Conservation (phyloP, 2,329 filamentous ascomycete genomes). For the Paradendryphiella salina region DNA sequence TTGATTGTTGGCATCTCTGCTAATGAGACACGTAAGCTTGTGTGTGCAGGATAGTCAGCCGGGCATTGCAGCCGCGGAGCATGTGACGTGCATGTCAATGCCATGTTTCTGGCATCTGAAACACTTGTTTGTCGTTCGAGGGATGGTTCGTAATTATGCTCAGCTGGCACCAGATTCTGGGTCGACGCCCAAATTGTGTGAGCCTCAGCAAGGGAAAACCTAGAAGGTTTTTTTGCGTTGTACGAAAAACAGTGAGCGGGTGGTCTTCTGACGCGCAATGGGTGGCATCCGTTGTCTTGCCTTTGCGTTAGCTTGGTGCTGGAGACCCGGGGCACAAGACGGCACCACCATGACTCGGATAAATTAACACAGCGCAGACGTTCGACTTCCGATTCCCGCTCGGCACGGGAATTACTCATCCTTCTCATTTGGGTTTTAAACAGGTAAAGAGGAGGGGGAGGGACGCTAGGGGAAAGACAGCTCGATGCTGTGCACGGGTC, state of each 20-base stretch:
- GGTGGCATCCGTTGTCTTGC: no score
- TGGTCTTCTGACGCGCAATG: no score
- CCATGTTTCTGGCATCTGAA: not conserved
- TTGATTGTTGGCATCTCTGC: no score
- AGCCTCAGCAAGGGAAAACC: not conserved
- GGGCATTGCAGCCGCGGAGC: not conserved
- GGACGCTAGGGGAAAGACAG: no score
- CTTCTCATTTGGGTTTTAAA: no score
- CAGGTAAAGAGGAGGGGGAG: no score
- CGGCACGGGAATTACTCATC: no score
- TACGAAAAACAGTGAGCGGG: no score
- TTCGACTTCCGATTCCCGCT: not conserved
- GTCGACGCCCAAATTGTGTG: not conserved
- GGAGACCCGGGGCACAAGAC: not conserved
- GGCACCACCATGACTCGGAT: not conserved
- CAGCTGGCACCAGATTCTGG: not conserved
- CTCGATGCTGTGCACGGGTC: no score
- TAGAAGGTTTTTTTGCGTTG: no score
- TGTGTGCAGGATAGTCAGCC: not conserved
- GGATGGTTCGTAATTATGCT: not conserved
- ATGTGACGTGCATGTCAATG: conserved; percentile 4
- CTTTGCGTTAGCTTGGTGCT: not conserved
- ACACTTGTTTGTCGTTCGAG: not conserved
- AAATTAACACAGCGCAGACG: not conserved
- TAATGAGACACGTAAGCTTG: not conserved